Evolutionary conservation across 2,329 filamentous ascomycete species (phyloP), one percentile per base, ranked within the genome.

Genomic region (Diaporthe batatas): DNA sequence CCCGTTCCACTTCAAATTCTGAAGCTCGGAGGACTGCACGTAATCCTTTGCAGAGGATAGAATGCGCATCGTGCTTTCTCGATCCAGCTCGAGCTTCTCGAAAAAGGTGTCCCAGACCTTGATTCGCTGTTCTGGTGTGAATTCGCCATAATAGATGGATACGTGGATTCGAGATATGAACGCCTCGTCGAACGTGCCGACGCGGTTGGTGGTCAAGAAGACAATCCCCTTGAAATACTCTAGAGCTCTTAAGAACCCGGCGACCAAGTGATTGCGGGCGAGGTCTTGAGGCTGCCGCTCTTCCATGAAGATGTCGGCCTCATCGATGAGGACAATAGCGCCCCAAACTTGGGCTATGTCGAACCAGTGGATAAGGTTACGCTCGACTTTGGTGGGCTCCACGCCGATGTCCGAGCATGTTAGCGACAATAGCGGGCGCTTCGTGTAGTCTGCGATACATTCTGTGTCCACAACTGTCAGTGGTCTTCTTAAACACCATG

Each of bases 121-220:
- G 32, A 29, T 34, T 3, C 58, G 39, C 18, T 71, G 23, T 2
- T 47, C 44, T 2, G 29, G 3, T 3, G n/a, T 65, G 54, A 44
- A 72, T 11, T 77, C 74, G n/a, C 75, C 72, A 70, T 82, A 82
- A 32, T 76, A 72, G 12, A 82, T 74, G 2, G 77, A 71, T 8
- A 82, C 76, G 58, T 82, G 80, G 58, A 82, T 80, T 29, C 80
- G 77, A 16, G 78, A 79, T 2, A 79, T 78, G 65, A 81, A 80
- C 0, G 80, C 80, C 1, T 81, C 79, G 21, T 81, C 80, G 36
- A 85, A 81, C 3, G 74, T 75, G 2, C 80, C 76, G 29, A 84
- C 82, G 11, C 78, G 75, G 64, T 79, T 79, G 0, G 78, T 79
- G 0, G 77, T 80, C 4, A 79, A 70, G 64, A 79, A 78, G 12